phyloP scores from a whole-genome alignment of 257 asterid species.

The Pogostemon cablin region DNA sequence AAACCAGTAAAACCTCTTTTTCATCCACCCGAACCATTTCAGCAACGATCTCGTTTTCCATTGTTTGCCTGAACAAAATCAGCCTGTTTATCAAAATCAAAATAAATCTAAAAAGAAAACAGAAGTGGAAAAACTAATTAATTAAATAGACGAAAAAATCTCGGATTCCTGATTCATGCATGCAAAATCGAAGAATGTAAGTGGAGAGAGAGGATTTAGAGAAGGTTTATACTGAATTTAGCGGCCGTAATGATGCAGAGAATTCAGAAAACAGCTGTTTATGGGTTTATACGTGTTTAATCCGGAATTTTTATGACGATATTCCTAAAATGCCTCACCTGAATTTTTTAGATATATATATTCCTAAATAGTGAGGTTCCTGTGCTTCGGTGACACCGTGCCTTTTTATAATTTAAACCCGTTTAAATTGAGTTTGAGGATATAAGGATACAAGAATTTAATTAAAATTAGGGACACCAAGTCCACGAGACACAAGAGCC shows the following conservation, averaged over 20 bases:
- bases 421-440: too few species aligned
- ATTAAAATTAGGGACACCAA: too few species aligned
- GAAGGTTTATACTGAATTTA: neutral
- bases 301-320: neutral
- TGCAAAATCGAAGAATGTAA: neutral
- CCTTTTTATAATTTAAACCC: too few species aligned
- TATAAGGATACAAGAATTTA: too few species aligned
- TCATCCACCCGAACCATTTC: neutral
- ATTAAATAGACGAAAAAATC: too few species aligned
- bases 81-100: neutral
- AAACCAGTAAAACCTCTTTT: conserved; percentile 3
- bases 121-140: neutral
- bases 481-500: too few species aligned
- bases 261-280: neutral
- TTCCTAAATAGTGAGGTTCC: too few species aligned
- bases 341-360: too few species aligned
- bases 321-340: neutral
- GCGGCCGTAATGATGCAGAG: neutral
- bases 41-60: conserved; percentile 19
- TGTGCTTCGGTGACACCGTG: too few species aligned
- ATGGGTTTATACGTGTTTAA: neutral
- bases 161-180: neutral
- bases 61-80: conserved; percentile 23
- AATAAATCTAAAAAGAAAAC: neutral
- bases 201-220: neutral